Evolutionary conservation across 768 basidiomycete genomes (phyloP).

Genomic region (Rhizopogon rudus): DNA sequence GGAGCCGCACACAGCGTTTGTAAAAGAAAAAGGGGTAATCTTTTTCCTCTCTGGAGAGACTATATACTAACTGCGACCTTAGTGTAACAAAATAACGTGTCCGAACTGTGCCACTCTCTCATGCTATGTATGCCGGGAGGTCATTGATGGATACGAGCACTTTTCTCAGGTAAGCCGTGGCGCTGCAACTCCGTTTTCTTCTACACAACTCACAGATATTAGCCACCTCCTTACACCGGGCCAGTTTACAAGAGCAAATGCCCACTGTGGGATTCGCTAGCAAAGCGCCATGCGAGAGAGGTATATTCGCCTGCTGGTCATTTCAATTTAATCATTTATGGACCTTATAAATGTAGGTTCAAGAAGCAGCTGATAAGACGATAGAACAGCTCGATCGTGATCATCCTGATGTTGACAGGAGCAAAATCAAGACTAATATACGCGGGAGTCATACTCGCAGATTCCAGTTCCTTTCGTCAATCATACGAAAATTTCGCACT

Average conservation of each 20-base stretch:
- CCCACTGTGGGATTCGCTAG: constrained; percentile 62
- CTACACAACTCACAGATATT: neutral
- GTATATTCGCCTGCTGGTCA: constrained; percentile 25
- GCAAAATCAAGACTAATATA: constrained; percentile 55
- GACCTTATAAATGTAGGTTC: constrained; percentile 42
- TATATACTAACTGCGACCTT: neutral
- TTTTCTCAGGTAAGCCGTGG: constrained; percentile 43
- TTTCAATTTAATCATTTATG: neutral
- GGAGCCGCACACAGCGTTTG: constrained; percentile 48
- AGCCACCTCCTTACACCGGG: constrained; percentile 4
- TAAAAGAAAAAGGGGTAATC: constrained; percentile 71
- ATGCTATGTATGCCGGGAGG: constrained; percentile 79
- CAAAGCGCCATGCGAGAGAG: constrained; percentile 62
- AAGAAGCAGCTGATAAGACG: constrained; percentile 60
- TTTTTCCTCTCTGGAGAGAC: neutral
- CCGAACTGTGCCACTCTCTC: constrained; percentile 66
- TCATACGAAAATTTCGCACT: neutral
- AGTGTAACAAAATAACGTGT: constrained; percentile 94
- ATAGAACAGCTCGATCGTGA: constrained; percentile 49
- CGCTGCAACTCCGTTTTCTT: neutral
- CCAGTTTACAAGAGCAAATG: constrained; percentile 46
- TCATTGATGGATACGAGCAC: constrained; percentile 75
- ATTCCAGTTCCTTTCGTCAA: constrained; percentile 21
- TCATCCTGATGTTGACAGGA: constrained; percentile 9
- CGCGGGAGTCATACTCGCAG: constrained; percentile 30